Base-by-base conservation (phyloP, 129 eudicot genomes). In the Solidago caesia region DNA sequence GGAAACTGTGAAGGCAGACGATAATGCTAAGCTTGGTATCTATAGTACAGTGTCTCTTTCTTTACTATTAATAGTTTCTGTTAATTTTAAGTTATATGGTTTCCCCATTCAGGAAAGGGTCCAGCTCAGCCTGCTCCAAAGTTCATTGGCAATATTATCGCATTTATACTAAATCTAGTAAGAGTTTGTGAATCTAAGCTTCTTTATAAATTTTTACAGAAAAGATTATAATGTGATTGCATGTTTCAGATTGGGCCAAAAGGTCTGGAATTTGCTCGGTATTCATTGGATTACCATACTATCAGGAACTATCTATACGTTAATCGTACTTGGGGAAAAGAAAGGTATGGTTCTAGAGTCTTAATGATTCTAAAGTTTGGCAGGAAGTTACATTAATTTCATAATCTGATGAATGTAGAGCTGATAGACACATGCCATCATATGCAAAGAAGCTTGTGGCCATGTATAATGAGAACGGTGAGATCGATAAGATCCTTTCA, bases 1-100 rank as follows among this genome's bases (percentile, higher is more conserved):
- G 86, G 97, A 90, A 80, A 94, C 99, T 9, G 99, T 94, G 41
- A 88, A 88, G 85, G 99, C 99, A 44, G 99, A 94, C 77, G 99
- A 94, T 74, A 74, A 78, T 45, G 99, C 99, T 70, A 94, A 94
- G 71, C 85, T 90, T 14, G 99, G 99, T 94, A 91, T 5, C 68
- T 46, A 4, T n/a, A 67, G 15, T 12, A 5, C 46, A 52, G 48
- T 60, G 10, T 73, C 11, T 64, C 46, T 47, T 52, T 46, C 15
- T 70, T 60, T 15, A 43, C 70, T 1, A 10, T 44, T 27, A 11
- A 33, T 9, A 47, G 2, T 26, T 25, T 3, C 0, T 56, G 61
- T 56, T 13, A 27, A n/a, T 5, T 47, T 14, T 46, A 8, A 42
- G 5, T 9, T 33, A 60, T 59, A 59, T 69, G 5, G 48, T 3